Conservation (phyloP, 2,329 filamentous ascomycete species). For the Ophiosphaerella herpotricha region DNA sequence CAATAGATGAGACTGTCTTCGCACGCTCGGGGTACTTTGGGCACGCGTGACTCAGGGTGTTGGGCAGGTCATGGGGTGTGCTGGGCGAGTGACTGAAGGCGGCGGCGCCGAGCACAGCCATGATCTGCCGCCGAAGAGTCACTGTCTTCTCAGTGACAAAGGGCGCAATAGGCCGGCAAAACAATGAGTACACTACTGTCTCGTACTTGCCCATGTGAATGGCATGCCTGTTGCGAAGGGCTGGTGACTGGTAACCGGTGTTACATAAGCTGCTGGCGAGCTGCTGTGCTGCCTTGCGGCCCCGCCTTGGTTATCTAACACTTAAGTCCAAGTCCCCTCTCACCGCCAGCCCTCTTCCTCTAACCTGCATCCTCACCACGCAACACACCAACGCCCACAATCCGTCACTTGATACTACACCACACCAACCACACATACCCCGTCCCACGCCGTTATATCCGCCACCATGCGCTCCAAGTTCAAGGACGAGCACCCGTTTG, state of each 20-base stretch:
- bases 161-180: slow-evolving; percentile 15
- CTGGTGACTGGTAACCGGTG: slow-evolving; percentile 1
- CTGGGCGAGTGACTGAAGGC: slow-evolving; percentile 33
- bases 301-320: slow-evolving; percentile 7
- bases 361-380: slow-evolving; percentile 33
- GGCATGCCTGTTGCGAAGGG: slow-evolving; percentile 8
- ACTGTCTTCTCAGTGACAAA: slow-evolving; percentile 2
- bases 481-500: slow-evolving; percentile 99
- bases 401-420: slow-evolving; percentile 3
- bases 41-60: slow-evolving; percentile 22
- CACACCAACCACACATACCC: slow-evolving; percentile 10
- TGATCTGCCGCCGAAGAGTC: slow-evolving; percentile 26
- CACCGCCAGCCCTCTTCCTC: slow-evolving; percentile 37
- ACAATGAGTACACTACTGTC: slow-evolving; percentile 13
- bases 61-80: slow-evolving; percentile 31
- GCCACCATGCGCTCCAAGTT: slow-evolving; percentile 93
- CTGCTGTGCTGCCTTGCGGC: slow-evolving; percentile 28
- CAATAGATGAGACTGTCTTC: too few relatives aligned
- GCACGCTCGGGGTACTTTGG: too few relatives aligned
- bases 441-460: slow-evolving; percentile 11
- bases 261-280: slow-evolving; percentile 12
- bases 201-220: slow-evolving; percentile 13
- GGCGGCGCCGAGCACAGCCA: slow-evolving; percentile 37
- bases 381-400: slow-evolving; percentile 13
- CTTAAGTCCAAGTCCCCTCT: slow-evolving; percentile 29